Evolutionary conservation across 2,329 filamentous ascomycete genomes (phyloP), one percentile per base, ranked within the genome.

Genomic region (Ophiocordyceps camponoti-rufipedis): DNA sequence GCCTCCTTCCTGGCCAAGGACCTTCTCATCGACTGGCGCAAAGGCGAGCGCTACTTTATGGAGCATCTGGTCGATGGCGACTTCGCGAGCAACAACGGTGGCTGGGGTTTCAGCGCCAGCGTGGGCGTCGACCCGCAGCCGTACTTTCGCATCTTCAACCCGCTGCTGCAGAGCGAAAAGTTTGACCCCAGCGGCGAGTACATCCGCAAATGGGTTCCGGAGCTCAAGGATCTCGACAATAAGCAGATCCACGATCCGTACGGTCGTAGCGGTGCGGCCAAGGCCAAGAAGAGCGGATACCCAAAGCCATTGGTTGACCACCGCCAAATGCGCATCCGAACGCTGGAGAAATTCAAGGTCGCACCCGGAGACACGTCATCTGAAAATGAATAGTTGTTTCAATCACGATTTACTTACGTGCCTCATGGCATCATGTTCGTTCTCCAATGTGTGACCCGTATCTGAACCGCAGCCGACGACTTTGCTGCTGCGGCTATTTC

Each of bases 131-230:
- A 93, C 59, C 83, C 85, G 1, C 84, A 94, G 61, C 86, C 87
- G 0, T 94, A 93, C 58, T 94, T 94, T 51, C 73, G 86, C 7
- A 83, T 94, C 44, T 94, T 94, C 63, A 94, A 93, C 54, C 87
- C 87, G 0, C 58, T 86, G 41, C 63, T 85, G 16, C 87, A 94
- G 65, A 85, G 82, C 53, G 84, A 91, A 68, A 88, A 82, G 61
- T 94, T 93, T 53, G 87, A 94, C 56, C 66, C 72, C 0, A 68
- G 81, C 0, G 88, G 86, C 0, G 75, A 77, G 14, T 94, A 89
- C 58, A 93, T 94, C 46, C 71, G 82, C 35, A 76, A 75, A 48
- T 94, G 86, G 86, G 69, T 94, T 9, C 79, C 79, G 0, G 87
- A 94, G 62, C 63, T 94, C 48, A 68, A 63, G 28, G 70, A 61